Base-by-base conservation (phyloP, 2,329 filamentous ascomycete species). In the Lasiodiplodia gonubiensis region DNA sequence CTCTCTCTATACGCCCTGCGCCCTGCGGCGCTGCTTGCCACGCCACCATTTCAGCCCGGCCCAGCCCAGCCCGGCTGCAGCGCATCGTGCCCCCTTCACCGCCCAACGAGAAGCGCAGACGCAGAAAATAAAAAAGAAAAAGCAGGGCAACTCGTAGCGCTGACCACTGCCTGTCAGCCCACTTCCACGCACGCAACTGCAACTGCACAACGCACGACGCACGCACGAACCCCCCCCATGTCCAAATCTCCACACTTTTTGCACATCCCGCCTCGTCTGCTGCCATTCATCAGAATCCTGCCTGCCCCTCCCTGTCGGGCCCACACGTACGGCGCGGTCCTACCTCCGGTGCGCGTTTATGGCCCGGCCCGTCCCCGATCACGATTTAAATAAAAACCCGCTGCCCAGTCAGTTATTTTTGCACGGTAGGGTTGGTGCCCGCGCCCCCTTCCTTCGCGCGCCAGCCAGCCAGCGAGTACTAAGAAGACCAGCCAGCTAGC, bases 311-410 rank as follows among this genome's bases (percentile, higher is more conserved):
- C 25, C 11, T n/a, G 35, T 42, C n/a, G 11, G 39, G 3, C 18
- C 57, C 39, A 59, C 27, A 21, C 23, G 25, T 27, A 4, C 27
- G 57, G 57, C 23, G 39, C 57, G 57, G 57, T 48, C 57, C 30
- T 35, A 48, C 57, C 57, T 61, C 57, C 57, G 57, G 57, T 61
- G 39, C 57, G 46, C 39, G 25, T 42, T 39, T 23, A 42, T 61
- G 57, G 57, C 39, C 57, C 57, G 57, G 57, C 39, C 57, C 57
- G 57, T 42, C 46, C 57, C 57, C 57, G 57, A 61, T 61, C 57
- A n/a, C 21, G 25, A 23, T n/a, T 27, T 42, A 16, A 25, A 37
- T 14, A n/a, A 35, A 37, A 33, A 33, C 37, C 35, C 21, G 14
- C 21, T 59, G 21, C 37, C 33, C 42, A 4, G 11, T 8, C 30